Evolutionary conservation across 2,329 filamentous ascomycete species (phyloP).

Genomic region (Cryphonectria radicalis): DNA sequence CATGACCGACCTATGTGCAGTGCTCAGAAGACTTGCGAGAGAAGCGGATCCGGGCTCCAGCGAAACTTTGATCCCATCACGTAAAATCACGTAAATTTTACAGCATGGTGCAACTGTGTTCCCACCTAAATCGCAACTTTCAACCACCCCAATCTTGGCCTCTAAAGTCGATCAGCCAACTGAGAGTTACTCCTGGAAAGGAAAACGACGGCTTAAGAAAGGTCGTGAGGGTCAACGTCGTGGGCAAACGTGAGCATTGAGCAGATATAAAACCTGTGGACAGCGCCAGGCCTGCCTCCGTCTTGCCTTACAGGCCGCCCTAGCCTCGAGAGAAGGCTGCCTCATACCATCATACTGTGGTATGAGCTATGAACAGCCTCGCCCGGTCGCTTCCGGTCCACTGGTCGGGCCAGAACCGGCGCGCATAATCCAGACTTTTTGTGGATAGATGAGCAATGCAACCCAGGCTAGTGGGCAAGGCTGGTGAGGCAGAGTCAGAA

Average conservation of each 20-base stretch:
- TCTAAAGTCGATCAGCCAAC: not conserved
- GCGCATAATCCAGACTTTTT: conserved; percentile 5
- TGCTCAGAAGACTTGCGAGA: not conserved
- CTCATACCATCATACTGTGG: not conserved
- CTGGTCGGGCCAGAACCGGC: conserved; percentile 5
- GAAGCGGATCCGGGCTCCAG: conserved; percentile 8
- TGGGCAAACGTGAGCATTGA: not conserved
- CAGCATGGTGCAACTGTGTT: not conserved
- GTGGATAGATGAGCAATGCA: conserved; percentile 14
- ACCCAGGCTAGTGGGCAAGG: conserved; percentile 8
- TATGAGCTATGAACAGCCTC: not conserved
- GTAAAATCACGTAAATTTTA: conserved; percentile 14
- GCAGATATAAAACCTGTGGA: not conserved
- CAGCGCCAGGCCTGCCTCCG: not conserved
- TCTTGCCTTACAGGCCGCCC: not conserved
- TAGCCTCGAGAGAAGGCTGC: not conserved
- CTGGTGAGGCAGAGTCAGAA: conserved; percentile 4
- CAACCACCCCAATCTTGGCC: not conserved
- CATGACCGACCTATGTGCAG: not conserved
- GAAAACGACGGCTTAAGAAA: conserved; percentile 16
- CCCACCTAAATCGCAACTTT: conserved; percentile 3
- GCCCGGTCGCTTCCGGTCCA: not conserved
- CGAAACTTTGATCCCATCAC: not conserved
- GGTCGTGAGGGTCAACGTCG: conserved; percentile 4
- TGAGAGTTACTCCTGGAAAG: not conserved